phyloP scores from a whole-genome alignment of 225 moss, liverwort and hornwort species.

The Bryum argenteum region DNA sequence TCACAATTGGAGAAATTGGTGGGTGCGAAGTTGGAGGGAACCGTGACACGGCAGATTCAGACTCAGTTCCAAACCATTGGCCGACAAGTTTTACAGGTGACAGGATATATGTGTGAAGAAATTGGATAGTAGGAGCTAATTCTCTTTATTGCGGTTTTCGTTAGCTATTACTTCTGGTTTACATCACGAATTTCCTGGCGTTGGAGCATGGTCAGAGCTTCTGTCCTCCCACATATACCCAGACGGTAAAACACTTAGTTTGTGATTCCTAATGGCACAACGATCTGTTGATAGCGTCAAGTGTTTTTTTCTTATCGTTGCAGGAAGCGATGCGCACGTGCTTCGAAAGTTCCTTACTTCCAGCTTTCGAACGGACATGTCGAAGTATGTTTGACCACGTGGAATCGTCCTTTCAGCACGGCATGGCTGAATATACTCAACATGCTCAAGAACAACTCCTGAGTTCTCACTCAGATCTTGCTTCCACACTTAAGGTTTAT shows the following conservation, averaged over 20 bases:
- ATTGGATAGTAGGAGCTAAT: constrained; percentile 4
- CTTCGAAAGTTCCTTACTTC: constrained; percentile 84
- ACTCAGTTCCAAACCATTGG: constrained; percentile 76
- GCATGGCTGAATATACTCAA: constrained; percentile 86
- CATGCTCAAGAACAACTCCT: constrained; percentile 84
- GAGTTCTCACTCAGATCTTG: constrained; percentile 78
- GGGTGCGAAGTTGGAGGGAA: constrained; percentile 77
- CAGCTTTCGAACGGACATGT: constrained; percentile 90
- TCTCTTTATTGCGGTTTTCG: background rate
- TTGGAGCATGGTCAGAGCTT: background rate
- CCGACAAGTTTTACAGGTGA: constrained; percentile 93
- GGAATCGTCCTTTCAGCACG: constrained; percentile 82
- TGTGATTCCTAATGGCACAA: background rate
- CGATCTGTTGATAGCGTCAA: constrained; percentile 7
- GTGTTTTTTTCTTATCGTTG: constrained; percentile 23
- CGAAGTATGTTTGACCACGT: constrained; percentile 95
- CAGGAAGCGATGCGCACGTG: constrained; percentile 87
- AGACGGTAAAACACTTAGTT: background rate
- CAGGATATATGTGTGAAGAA: constrained; percentile 7
- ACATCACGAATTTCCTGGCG: background rate
- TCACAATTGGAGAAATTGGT: constrained; percentile 90
- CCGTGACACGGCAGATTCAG: constrained; percentile 86
- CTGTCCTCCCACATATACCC: background rate
- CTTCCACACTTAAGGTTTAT: constrained; percentile 74
- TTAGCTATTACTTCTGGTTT: background rate